phyloP scores from a whole-genome alignment of 352 stramenopile species.

The Phytophthora vignae region DNA sequence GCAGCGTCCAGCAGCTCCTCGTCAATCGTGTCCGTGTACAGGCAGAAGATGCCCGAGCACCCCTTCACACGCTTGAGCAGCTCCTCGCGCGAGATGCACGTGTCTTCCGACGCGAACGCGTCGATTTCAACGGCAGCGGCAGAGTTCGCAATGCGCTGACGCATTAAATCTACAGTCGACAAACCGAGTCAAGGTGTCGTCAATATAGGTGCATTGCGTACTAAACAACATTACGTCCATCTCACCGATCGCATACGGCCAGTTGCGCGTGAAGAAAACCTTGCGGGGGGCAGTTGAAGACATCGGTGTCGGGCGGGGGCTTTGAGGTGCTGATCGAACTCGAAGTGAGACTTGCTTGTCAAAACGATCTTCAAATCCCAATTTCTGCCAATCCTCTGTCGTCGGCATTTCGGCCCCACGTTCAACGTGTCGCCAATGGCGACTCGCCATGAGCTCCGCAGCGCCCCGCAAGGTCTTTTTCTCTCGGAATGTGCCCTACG shows the following conservation, averaged over 20 bases:
- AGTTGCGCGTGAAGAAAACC: slow-evolving; percentile 74
- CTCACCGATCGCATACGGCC: slow-evolving; percentile 68
- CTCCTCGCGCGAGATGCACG: slow-evolving; percentile 50
- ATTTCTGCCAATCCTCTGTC: slow-evolving; percentile 34
- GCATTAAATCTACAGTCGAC: slow-evolving; percentile 22
- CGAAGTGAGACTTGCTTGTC: no score
- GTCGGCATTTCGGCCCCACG: slow-evolving; percentile 6
- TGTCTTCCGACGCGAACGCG: slow-evolving; percentile 34
- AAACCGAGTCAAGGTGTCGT: not conserved
- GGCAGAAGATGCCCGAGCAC: slow-evolving; percentile 59
- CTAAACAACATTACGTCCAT: not conserved
- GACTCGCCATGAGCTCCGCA: slow-evolving; percentile 31
- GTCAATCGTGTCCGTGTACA: slow-evolving; percentile 75
- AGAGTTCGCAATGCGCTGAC: slow-evolving; percentile 21
- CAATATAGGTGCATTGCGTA: not conserved
- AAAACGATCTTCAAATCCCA: slow-evolving; percentile 19
- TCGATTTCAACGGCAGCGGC: slow-evolving; percentile 32
- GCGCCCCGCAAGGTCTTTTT: slow-evolving; percentile 67
- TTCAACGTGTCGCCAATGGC: no score
- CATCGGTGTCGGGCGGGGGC: slow-evolving; percentile 11
- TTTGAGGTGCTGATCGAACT: not conserved
- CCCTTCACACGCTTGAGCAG: slow-evolving; percentile 55
- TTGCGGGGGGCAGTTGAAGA: slow-evolving; percentile 31
- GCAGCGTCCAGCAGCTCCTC: slow-evolving; percentile 60
- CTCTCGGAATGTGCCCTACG: slow-evolving; percentile 75